Conservation (phyloP, 1,139 yeast species). For the Yamadazyma spencermartinsiae region DNA sequence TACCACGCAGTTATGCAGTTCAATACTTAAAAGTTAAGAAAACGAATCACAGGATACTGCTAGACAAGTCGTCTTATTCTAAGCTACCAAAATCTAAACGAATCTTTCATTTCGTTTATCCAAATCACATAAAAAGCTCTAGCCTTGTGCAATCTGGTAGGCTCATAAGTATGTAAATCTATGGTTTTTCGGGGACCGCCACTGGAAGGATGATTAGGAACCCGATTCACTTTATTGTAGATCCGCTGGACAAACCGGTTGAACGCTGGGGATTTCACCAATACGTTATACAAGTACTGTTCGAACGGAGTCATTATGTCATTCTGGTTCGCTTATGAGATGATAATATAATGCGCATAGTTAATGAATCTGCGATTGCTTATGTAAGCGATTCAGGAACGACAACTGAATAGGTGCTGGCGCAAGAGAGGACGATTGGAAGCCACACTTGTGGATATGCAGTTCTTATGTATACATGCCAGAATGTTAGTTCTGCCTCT, state of each 20-base stretch:
- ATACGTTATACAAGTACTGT: conserved; percentile 45
- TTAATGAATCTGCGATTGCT: no score
- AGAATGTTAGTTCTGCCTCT: no score
- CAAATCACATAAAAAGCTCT: conserved; percentile 67
- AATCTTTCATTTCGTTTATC: conserved; percentile 59
- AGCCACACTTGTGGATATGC: no score
- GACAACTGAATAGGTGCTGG: no score
- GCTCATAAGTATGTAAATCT: conserved; percentile 33
- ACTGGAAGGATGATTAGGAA: conserved; percentile 16
- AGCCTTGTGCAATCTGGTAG: conserved; percentile 54
- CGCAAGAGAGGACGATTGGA: no score
- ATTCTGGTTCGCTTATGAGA: not conserved
- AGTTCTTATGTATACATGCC: no score
- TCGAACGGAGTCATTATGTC: conserved; percentile 40
- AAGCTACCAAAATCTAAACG: conserved; percentile 46
- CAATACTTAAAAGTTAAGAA: no score
- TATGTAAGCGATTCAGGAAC: no score
- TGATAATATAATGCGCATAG: no score
- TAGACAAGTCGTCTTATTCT: not conserved
- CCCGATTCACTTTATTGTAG: conserved; percentile 63
- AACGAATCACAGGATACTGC: no score
- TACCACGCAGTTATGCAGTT: no score
- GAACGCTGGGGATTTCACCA: conserved; percentile 64
- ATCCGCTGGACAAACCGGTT: conserved; percentile 66
- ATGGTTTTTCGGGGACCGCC: not conserved